Evolutionary conservation across 352 stramenopile species (phyloP), one percentile per base, ranked within the genome.

Genomic region (Phytopythium oedochilum): DNA sequence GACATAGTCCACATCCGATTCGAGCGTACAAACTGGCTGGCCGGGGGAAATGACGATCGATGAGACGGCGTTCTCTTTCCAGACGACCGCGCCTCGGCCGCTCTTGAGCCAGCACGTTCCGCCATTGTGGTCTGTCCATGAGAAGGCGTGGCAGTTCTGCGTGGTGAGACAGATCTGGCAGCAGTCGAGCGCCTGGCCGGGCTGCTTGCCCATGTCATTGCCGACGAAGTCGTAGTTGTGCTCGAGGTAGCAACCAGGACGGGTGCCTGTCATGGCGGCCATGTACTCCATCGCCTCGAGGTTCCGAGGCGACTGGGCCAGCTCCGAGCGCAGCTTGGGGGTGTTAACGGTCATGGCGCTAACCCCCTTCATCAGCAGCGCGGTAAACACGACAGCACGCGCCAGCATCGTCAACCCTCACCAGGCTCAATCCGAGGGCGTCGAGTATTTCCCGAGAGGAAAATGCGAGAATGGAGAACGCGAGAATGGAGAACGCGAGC

Each of bases 51-150:
- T 42, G 47, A 54, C 34, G 31, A 54, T 44, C 4, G 47, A 40
- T 3, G 59, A 64, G 20, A 57, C 20, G 28, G 52, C 44, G 18
- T 54, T 47, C 0, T 53, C n/a, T 32, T 61, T 61, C n/a, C 22
- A 32, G 1, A 62, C 59, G 9, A 70, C 50, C 9, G 54, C 58
- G 7, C 63, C 67, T 3, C 63, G 63, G 10, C 55, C 65, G 32
- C 61, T 79, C 65, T 87, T 87, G 55, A 88, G 62, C 68, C 68
- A 88, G 61, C 75, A 86, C 10, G 67, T 85, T n/a, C 75, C 75
- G 4, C 70, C 73, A 34, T 77, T 76, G 35, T 55, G 53, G 38
- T 68, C 61, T 2, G 52, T 75, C 73, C 73, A 88, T 0, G 68
- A 35, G 48, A 34, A 55, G 2, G 31, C 48, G 34, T 34, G 48